A percentile compares a stretch with the other conserved stretches of the same genome.
These are phyloP conservation scores for Penicillium arizonense DNA, from an alignment of 495 filamentous ascomycete genomes.

Conservation along the genomic window DNA sequence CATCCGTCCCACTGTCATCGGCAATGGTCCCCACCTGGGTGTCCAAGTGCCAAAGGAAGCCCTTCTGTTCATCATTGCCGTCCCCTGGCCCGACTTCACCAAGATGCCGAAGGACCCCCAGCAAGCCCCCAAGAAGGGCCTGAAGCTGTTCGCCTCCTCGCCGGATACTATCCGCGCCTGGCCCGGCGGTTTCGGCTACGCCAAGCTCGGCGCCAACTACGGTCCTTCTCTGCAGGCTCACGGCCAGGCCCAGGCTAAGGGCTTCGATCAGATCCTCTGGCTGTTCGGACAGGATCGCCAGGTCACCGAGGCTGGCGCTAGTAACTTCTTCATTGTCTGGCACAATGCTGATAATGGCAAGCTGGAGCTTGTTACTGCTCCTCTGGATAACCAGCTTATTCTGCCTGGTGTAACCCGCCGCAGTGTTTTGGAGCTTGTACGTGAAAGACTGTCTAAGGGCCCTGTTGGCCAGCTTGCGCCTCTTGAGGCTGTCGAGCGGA, in stretches of 20 bases:
- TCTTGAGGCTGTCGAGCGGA: slow-evolving; percentile 72
- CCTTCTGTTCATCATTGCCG: slow-evolving; percentile 76
- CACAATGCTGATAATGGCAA: slow-evolving; percentile 60
- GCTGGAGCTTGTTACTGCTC: slow-evolving; percentile 77
- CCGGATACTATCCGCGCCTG: slow-evolving; percentile 83
- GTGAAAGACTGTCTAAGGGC: slow-evolving; percentile 50
- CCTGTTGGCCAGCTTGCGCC: slow-evolving; percentile 46
- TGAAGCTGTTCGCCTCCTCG: slow-evolving; percentile 74
- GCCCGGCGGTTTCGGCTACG: slow-evolving; percentile 89
- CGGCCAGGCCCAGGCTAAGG: slow-evolving; percentile 62
- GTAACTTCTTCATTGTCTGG: slow-evolving; percentile 90
- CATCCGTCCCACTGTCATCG: slow-evolving; percentile 82
- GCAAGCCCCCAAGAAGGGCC: slow-evolving; percentile 40
- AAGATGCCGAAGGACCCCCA: slow-evolving; percentile 31
- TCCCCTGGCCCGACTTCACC: slow-evolving; percentile 64
- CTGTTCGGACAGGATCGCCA: slow-evolving; percentile 70
- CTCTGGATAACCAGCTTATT: slow-evolving; percentile 77
- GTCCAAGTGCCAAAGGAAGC: slow-evolving; percentile 81
- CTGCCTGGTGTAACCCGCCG: slow-evolving; percentile 80
- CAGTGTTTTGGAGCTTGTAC: slow-evolving; percentile 72
- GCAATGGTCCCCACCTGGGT: slow-evolving; percentile 72
- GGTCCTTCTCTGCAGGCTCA: slow-evolving; percentile 77
- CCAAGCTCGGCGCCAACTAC: slow-evolving; percentile 92
- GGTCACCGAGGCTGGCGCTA: slow-evolving; percentile 89
- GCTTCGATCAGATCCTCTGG: slow-evolving; percentile 91